A percentile compares a stretch with the other conserved stretches of the same genome.
Conservation (phyloP, 306 rosid genomes). For the Spatholobus suberectus region DNA sequence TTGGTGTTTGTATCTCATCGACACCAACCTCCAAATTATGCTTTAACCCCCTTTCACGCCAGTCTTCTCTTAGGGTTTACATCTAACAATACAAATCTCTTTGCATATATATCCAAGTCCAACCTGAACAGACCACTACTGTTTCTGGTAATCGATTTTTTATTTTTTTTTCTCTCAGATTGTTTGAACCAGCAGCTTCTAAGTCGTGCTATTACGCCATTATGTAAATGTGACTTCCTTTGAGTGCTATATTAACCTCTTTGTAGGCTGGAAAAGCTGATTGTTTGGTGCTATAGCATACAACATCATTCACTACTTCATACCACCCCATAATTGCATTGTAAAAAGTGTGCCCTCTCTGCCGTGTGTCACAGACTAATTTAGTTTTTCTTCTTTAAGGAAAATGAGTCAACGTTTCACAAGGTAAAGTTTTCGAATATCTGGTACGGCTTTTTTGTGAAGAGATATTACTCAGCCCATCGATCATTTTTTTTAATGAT, state of each 20-base stretch:
- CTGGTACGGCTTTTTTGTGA: neutral
- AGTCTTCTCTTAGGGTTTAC: neutral
- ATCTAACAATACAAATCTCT: neutral
- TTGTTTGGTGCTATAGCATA: slow-evolving; percentile 32
- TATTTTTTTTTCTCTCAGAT: neutral
- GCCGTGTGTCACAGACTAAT: slow-evolving; percentile 21
- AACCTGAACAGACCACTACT: neutral
- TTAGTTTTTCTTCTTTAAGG: slow-evolving; percentile 15
- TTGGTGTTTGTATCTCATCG: neutral
- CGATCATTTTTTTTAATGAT: neutral
- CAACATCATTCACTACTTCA: slow-evolving; percentile 37
- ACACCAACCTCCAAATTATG: slow-evolving; percentile 2
- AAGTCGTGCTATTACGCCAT: slow-evolving; percentile 12
- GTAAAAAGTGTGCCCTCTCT: slow-evolving; percentile 31
- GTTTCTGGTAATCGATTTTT: neutral
- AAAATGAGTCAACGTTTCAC: neutral
- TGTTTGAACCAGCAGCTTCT: neutral
- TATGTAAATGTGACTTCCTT: slow-evolving; percentile 29
- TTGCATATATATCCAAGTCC: neutral
- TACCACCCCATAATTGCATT: slow-evolving; percentile 36
- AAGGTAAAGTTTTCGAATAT: slow-evolving; percentile 36
- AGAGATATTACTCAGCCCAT: neutral
- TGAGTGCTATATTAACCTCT: slow-evolving; percentile 39
- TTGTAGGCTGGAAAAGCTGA: slow-evolving; percentile 30
- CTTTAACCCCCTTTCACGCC: neutral